Evolutionary conservation across 352 stramenopile genomes (phyloP).

Genomic region (Globisporangium heterothallicum): DNA sequence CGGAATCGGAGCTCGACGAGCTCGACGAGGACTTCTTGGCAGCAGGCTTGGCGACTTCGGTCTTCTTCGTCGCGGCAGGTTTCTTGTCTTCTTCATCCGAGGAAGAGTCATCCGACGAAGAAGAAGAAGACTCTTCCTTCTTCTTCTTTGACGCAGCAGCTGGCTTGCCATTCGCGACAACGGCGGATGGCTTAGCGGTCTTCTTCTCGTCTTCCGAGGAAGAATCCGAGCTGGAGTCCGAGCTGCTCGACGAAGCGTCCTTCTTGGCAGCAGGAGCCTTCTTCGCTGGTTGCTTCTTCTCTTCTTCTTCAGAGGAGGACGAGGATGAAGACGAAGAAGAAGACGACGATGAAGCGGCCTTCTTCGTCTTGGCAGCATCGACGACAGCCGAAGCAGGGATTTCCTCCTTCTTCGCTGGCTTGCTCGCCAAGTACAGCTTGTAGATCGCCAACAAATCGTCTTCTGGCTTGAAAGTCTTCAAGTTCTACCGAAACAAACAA

Average conservation of each 20-base stretch:
- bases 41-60: constrained; percentile 11
- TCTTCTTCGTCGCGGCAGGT: constrained; percentile 14
- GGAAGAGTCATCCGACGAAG: constrained; percentile 23
- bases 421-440: constrained; percentile 54
- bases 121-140: constrained; percentile 25
- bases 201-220: constrained; percentile 25
- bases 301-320: constrained; percentile 26
- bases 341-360: constrained; percentile 23
- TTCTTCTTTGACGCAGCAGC: constrained; percentile 6
- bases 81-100: constrained; percentile 39
- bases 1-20: constrained; percentile 37
- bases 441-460: constrained; percentile 76
- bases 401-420: constrained; percentile 41
- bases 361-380: constrained; percentile 47
- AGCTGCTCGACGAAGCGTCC: constrained; percentile 20
- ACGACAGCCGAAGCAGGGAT: constrained; percentile 51
- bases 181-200: constrained; percentile 9
- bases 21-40: constrained; percentile 23
- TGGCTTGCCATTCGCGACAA: constrained; percentile 14
- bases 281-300: constrained; percentile 24
- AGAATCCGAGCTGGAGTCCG: constrained; percentile 21
- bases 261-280: constrained; percentile 4
- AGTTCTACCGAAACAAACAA: constrained; percentile 22
- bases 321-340: constrained; percentile 35
- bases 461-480: constrained; percentile 47